Percentiles rank a stretch among this genome's conserved stretches.
phyloP scores from a whole-genome alignment of 495 filamentous ascomycete species.

The Parachaetomium inaequale region DNA sequence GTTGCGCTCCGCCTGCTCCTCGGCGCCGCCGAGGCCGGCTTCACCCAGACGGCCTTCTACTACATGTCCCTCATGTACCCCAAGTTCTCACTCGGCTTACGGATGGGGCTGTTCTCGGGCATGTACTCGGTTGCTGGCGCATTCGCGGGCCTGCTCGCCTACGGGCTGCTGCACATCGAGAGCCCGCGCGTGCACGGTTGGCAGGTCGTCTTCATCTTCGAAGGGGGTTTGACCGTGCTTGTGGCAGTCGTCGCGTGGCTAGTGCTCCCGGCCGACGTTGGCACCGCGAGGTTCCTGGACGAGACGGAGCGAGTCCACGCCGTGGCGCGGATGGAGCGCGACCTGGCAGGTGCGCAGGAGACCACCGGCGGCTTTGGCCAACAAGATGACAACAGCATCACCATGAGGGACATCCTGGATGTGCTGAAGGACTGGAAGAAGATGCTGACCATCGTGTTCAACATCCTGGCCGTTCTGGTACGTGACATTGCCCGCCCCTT shows the following conservation, averaged over 20 bases:
- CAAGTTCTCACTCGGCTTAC: constrained; percentile 56
- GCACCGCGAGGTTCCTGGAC: constrained; percentile 30
- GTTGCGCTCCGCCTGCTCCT: constrained; percentile 46
- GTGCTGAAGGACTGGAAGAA: constrained; percentile 26
- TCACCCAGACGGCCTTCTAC: constrained; percentile 56
- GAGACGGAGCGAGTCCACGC: constrained; percentile 27
- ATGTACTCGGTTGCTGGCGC: constrained; percentile 56
- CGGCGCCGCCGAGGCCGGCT: constrained; percentile 57
- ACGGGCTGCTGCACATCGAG: constrained; percentile 52
- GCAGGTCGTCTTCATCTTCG: constrained; percentile 55
- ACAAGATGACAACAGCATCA: constrained; percentile 9
- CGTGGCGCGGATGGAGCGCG: constrained; percentile 36
- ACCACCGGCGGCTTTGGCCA: constrained; percentile 27
- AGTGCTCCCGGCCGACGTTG: constrained; percentile 50
- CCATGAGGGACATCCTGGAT: constrained; percentile 16
- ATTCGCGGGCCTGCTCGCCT: constrained; percentile 55
- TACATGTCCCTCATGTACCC: constrained; percentile 59
- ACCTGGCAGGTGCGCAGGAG: not conserved
- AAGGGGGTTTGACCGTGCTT: constrained; percentile 45
- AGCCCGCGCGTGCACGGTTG: constrained; percentile 46
- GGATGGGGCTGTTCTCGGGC: constrained; percentile 56
- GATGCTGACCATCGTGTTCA: constrained; percentile 24
- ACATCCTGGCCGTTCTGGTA: constrained; percentile 24
- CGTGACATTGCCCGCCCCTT: not conserved
- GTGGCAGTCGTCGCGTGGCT: constrained; percentile 58